Base-by-base conservation (phyloP, 352 stramenopile species). In the Plasmopara halstedii region DNA sequence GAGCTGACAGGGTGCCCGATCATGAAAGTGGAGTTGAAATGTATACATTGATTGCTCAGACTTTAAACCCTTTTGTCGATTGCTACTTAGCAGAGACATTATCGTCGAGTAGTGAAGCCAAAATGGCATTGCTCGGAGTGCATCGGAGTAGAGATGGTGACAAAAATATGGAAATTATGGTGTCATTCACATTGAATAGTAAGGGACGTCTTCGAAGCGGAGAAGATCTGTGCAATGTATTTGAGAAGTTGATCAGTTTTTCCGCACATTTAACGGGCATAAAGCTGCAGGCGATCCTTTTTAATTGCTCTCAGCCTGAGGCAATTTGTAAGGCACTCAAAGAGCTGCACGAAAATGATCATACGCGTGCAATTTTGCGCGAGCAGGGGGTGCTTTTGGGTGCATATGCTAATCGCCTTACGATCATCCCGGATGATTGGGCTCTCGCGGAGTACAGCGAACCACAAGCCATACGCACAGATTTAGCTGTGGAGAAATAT, bases 261-360 rank as follows among this genome's bases (percentile, higher is more conserved):
- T 58, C 50, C 21, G 51, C 32, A 1, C 51, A 31, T 47, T 48
- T 31, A 27, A 26, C 47, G 1, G 39, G 44, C 9, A 47, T 41
- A 5, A 22, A 60, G 25, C 51, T 95, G 2, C 50, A 78, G 32
- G 85, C 53, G 13, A 65, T 97, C 50, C 56, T 96, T 3, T 96
- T 97, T 53, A 97, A 96, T 60, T 97, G 86, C 39, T 83, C 65
- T 27, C 72, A 89, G 43, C 86, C 86, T 1, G 86, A 96, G 56
- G 61, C 79, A 7, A 87, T 96, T 27, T 86, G 71, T 14, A 76
- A 69, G 51, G 85, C 82, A 14, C 57, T 96, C 3, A n/a, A 46
- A 39, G 53, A 71, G 18, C 64, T 96, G 36, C 31, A 58, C 26
- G 33, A 35, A 5, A 45, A 79, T 46, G 14, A 71, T 0, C 25